A percentile compares a stretch with the other conserved stretches of the same genome.
These are phyloP conservation scores for Stemphylium lycopersici DNA, from an alignment of 2,329 filamentous ascomycete genomes.

Conservation along the genomic window DNA sequence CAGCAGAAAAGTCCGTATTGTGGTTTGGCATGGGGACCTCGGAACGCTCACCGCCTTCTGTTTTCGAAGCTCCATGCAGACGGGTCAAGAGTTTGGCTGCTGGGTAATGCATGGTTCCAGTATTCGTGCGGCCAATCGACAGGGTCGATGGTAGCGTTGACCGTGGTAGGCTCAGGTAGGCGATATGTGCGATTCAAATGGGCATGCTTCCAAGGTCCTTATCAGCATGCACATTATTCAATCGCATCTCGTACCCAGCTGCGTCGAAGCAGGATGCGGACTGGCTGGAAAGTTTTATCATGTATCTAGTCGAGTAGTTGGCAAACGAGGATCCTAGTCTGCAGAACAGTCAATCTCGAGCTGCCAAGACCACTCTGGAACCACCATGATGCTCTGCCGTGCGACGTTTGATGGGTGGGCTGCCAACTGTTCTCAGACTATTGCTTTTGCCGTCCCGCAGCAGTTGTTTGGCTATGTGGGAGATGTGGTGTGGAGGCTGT, in stretches of 20 bases:
- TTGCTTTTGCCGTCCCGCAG: slow-evolving; percentile 33
- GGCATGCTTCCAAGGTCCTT: slow-evolving; percentile 26
- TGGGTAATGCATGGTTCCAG: slow-evolving; percentile 16
- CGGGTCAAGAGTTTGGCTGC: slow-evolving; percentile 12
- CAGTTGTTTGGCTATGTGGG: slow-evolving; percentile 10
- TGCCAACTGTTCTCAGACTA: slow-evolving; percentile 11
- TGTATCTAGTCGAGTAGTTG: slow-evolving; percentile 11
- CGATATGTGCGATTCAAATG: slow-evolving; percentile 36
- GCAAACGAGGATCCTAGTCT: slow-evolving; percentile 13
- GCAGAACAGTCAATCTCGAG: slow-evolving; percentile 6
- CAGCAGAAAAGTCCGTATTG: background rate
- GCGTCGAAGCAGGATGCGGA: slow-evolving; percentile 15
- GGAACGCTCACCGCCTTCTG: slow-evolving; percentile 18
- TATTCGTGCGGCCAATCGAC: slow-evolving; percentile 8
- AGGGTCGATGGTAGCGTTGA: slow-evolving; percentile 29
- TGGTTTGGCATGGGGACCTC: background rate
- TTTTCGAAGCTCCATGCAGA: slow-evolving; percentile 20
- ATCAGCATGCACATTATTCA: slow-evolving; percentile 40
- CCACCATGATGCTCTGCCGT: slow-evolving; percentile 27
- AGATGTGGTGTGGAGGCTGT: slow-evolving; percentile 6
- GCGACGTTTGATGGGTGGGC: slow-evolving; percentile 11
- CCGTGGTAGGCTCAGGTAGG: slow-evolving; percentile 18
- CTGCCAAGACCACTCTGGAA: slow-evolving; percentile 4
- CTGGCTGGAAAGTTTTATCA: slow-evolving; percentile 16
- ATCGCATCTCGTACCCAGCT: slow-evolving; percentile 32